These are phyloP conservation scores for Beta vulgaris DNA, from an alignment of 148 eudicot genomes.

Conservation along the genomic window DNA sequence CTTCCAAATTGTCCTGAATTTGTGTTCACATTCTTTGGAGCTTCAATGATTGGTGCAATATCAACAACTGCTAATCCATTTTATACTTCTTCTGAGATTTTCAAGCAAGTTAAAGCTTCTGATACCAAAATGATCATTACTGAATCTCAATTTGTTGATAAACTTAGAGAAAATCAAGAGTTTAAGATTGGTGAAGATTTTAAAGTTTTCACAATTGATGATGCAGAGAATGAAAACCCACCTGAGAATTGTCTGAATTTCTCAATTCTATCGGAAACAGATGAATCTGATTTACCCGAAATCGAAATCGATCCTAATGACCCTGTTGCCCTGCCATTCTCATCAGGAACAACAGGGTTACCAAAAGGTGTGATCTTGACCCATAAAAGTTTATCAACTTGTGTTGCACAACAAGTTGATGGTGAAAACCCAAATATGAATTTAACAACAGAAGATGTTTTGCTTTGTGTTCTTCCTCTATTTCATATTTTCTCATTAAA, in stretches of 20 bases:
- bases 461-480: conserved; percentile 69
- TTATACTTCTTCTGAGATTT: conserved; percentile 58
- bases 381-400: conserved; percentile 69
- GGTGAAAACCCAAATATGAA: conserved; percentile 81
- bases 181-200: conserved; percentile 41
- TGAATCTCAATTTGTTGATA: conserved; percentile 59
- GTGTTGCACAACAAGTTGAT: conserved; percentile 86
- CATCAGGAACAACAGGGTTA: conserved; percentile 88
- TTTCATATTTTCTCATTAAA: conserved; percentile 80
- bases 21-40: conserved; percentile 62
- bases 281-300: conserved; percentile 37
- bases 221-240: too few species aligned
- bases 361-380: conserved; percentile 86
- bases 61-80: conserved; percentile 73
- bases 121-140: conserved; percentile 54
- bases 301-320: conserved; percentile 48
- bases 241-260: conserved; percentile 51
- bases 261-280: conserved; percentile 35
- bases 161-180: conserved; percentile 32
- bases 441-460: conserved; percentile 56
- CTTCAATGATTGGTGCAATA: conserved; percentile 78
- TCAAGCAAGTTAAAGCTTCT: conserved; percentile 53
- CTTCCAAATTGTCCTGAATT: conserved; percentile 74
- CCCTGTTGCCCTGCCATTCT: conserved; percentile 76
- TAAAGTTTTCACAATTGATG: conserved; percentile 52